A percentile compares a stretch with the other conserved stretches of the same genome.
phyloP scores from a whole-genome alignment of 2,329 filamentous ascomycete species.

The Stachybotrys echinatus region DNA sequence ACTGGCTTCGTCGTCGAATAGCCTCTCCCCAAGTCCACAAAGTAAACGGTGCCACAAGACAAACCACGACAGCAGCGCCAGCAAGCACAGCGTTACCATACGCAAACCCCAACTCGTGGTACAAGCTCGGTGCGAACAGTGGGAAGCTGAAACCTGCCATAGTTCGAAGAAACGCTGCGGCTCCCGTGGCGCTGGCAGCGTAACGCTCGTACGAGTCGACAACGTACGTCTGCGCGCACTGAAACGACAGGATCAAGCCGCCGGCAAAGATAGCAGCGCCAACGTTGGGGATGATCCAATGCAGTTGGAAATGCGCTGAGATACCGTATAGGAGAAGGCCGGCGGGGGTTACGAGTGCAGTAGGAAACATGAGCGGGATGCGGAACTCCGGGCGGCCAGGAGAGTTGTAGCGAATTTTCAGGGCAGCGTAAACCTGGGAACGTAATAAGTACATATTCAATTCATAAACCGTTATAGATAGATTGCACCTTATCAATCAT shows the following conservation, averaged over 20 bases:
- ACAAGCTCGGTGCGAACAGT: conserved; percentile 45
- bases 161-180: conserved; percentile 48
- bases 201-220: conserved; percentile 43
- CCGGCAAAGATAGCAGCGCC: conserved; percentile 41
- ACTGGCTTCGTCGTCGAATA: conserved; percentile 13
- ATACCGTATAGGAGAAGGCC: conserved; percentile 47
- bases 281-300: conserved; percentile 53
- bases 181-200: conserved; percentile 39
- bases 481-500: conserved; percentile 23
- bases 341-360: conserved; percentile 35
- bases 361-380: conserved; percentile 27
- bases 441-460: not conserved
- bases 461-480: not conserved
- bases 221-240: conserved; percentile 53
- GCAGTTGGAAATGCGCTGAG: conserved; percentile 30
- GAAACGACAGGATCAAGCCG: conserved; percentile 52
- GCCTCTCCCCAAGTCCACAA: conserved; percentile 14
- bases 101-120: conserved; percentile 33
- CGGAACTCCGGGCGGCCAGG: conserved; percentile 27
- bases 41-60: conserved; percentile 9
- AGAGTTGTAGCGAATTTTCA: conserved; percentile 17
- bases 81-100: conserved; percentile 36
- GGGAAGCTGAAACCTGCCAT: conserved; percentile 54
- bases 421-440: conserved; percentile 17
- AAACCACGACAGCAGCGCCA: conserved; percentile 13